Evolutionary conservation across 805 yeast species (phyloP).

Genomic region (Wickerhamiella dianesei): DNA sequence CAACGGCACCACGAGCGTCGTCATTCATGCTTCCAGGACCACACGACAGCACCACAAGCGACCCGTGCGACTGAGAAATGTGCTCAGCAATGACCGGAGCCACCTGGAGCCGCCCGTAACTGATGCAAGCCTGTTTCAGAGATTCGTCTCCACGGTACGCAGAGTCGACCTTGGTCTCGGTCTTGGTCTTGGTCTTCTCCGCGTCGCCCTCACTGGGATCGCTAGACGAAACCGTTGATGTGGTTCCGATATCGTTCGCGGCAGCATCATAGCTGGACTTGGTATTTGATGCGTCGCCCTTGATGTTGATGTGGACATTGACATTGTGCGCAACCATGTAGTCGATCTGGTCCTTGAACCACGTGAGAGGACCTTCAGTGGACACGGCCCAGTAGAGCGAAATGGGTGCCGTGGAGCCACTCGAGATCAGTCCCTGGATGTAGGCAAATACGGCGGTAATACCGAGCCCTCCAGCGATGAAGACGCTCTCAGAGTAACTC

Average conservation of each 20-base stretch:
- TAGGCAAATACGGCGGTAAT: slow-evolving; percentile 33
- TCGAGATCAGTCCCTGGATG: slow-evolving; percentile 5
- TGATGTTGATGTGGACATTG: background rate
- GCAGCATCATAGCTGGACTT: background rate
- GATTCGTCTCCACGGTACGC: too few species aligned
- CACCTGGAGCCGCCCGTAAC: slow-evolving; percentile 5
- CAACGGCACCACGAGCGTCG: slow-evolving; percentile 36
- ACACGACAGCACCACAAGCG: slow-evolving; percentile 45
- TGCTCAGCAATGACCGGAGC: slow-evolving; percentile 27
- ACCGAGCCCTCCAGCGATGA: slow-evolving; percentile 66
- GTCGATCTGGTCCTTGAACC: slow-evolving; percentile 35
- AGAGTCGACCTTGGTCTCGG: background rate
- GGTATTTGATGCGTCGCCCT: background rate
- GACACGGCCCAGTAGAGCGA: slow-evolving; percentile 53
- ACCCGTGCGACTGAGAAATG: slow-evolving; percentile 28
- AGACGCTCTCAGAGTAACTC: slow-evolving; percentile 39
- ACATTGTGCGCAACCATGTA: slow-evolving; percentile 16
- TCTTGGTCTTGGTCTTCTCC: background rate
- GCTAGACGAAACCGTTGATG: background rate
- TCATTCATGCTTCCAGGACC: slow-evolving; percentile 53
- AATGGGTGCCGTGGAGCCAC: slow-evolving; percentile 2
- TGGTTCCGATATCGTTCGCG: background rate
- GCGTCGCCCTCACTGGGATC: background rate
- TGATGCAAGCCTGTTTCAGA: background rate
- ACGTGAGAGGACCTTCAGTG: slow-evolving; percentile 35